Percentiles rank a stretch among this genome's conserved stretches.
Conservation (phyloP, 73 alveolate species). For the Durusdinium trenchii region DNA sequence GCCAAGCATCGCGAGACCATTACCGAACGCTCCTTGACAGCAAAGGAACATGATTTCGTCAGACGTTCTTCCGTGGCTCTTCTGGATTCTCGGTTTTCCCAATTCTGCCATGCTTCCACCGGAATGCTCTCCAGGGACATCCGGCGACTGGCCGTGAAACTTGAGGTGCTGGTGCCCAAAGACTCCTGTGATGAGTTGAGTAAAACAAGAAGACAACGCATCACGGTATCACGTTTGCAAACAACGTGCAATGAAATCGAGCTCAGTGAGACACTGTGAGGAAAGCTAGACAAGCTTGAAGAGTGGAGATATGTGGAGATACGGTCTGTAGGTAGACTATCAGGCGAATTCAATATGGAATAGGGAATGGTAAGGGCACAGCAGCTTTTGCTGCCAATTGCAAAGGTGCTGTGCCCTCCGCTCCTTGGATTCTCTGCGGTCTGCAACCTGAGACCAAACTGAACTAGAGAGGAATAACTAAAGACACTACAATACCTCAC, state of each 20-base stretch:
- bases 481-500: no score
- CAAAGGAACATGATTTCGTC: background rate
- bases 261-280: no score
- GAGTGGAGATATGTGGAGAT: no score
- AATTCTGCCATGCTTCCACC: background rate
- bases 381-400: no score
- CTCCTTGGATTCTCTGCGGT: conserved; percentile 54
- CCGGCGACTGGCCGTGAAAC: conserved; percentile 77
- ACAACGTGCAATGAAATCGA: no score
- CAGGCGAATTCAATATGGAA: no score
- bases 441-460: conserved; percentile 22
- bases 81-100: background rate
- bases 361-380: no score
- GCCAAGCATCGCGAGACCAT: conserved; percentile 27
- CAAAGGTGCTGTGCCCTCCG: no score
- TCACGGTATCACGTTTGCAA: no score
- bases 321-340: no score
- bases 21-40: conserved; percentile 24
- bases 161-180: conserved; percentile 48
- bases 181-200: background rate
- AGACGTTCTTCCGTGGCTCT: background rate
- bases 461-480: no score
- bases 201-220: background rate
- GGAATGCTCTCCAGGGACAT: conserved; percentile 70
- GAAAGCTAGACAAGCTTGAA: no score